Percentiles rank a stretch among this genome's conserved stretches.
phyloP scores from a whole-genome alignment of 352 stramenopile species.

The Globisporangium takayamanum region DNA sequence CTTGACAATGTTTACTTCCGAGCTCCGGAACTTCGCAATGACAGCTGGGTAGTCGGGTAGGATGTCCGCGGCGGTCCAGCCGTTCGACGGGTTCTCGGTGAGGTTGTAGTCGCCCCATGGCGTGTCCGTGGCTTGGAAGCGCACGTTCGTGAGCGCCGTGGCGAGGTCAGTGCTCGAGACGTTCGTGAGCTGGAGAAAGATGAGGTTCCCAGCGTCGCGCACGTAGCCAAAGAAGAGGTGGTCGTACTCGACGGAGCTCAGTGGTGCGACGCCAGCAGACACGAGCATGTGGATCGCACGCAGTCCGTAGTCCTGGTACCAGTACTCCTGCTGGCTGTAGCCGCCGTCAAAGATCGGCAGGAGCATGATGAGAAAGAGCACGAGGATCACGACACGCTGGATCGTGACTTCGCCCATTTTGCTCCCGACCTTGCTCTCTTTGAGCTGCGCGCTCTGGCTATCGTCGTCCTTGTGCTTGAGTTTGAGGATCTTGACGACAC shows the following conservation, averaged over 20 bases:
- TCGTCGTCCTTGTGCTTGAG: constrained; percentile 71
- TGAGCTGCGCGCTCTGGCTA: constrained; percentile 19
- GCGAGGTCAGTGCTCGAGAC: constrained; percentile 29
- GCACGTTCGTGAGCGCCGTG: constrained; percentile 27
- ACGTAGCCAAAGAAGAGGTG: constrained; percentile 63
- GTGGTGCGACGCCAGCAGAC: constrained; percentile 34
- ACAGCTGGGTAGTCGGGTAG: constrained; percentile 36
- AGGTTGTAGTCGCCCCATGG: constrained; percentile 38
- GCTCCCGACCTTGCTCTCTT: constrained; percentile 86
- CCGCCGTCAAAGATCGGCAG: constrained; percentile 83
- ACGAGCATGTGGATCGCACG: constrained; percentile 67
- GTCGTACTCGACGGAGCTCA: constrained; percentile 38
- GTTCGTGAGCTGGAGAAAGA: constrained; percentile 58
- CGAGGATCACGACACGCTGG: constrained; percentile 83
- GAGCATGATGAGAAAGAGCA: constrained; percentile 87
- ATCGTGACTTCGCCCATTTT: constrained; percentile 87
- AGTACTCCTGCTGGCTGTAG: constrained; percentile 70
- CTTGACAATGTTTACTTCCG: constrained; percentile 71
- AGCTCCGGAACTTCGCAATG: constrained; percentile 31
- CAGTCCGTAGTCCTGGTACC: constrained; percentile 83
- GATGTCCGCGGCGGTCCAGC: constrained; percentile 35
- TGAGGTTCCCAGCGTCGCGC: constrained; percentile 42
- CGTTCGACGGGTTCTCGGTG: constrained; percentile 50
- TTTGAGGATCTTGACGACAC: constrained; percentile 84
- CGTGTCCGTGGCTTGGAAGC: constrained; percentile 38